Conservation (phyloP, 129 eudicot species). For the Sambucus nigra region DNA sequence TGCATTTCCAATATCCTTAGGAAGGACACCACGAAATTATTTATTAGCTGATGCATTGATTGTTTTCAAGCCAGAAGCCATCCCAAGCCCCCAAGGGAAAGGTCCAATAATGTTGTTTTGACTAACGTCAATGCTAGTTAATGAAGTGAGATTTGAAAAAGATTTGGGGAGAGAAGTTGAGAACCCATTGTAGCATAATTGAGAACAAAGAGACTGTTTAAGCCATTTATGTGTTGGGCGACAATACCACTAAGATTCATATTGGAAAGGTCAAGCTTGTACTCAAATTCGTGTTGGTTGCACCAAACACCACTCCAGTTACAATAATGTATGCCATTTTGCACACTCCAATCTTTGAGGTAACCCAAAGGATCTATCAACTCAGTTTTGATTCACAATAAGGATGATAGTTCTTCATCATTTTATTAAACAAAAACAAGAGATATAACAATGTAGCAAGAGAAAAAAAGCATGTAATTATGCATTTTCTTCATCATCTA, state of each 20-base stretch:
- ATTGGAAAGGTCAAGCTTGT: slow-evolving; percentile 57
- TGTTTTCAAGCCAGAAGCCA: slow-evolving; percentile 20
- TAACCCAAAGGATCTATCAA: slow-evolving; percentile 48
- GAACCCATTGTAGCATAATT: slow-evolving; percentile 52
- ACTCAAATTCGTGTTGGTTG: slow-evolving; percentile 40
- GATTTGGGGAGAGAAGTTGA: slow-evolving; percentile 39
- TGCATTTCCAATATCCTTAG: slow-evolving; percentile 46
- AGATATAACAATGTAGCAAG: slow-evolving; percentile 16
- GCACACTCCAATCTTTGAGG: slow-evolving; percentile 42
- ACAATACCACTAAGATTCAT: slow-evolving; percentile 69
- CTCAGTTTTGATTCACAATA: slow-evolving; percentile 45
- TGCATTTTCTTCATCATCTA: slow-evolving; percentile 18
- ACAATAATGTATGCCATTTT: slow-evolving; percentile 27
- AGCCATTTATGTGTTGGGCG: slow-evolving; percentile 34
- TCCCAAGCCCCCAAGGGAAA: slow-evolving; percentile 59
- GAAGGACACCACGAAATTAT: slow-evolving; percentile 45
- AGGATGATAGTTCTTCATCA: slow-evolving; percentile 33
- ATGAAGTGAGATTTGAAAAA: slow-evolving; percentile 36
- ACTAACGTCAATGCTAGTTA: slow-evolving; percentile 47
- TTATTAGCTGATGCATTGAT: slow-evolving; percentile 77
- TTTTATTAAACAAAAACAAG: slow-evolving; percentile 16
- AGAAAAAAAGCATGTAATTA: slow-evolving; percentile 18
- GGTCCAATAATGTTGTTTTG: slow-evolving; percentile 55
- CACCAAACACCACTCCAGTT: slow-evolving; percentile 66
- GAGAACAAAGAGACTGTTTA: slow-evolving; percentile 37